Base-by-base conservation (phyloP, 1,139 yeast species). In the Blastobotrys aristatus region DNA sequence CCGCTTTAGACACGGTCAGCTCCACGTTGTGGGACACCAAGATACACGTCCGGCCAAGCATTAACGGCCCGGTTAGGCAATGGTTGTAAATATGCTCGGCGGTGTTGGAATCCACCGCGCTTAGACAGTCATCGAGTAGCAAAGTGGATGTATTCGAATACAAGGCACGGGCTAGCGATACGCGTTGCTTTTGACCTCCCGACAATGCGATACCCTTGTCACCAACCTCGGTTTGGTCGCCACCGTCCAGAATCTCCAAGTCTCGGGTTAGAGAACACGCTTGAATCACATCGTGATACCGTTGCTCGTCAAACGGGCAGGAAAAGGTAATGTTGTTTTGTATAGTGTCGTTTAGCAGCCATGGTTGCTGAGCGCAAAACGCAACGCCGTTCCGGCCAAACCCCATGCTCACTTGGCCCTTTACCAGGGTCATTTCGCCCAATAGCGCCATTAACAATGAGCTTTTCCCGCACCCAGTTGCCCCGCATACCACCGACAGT, bases 391-490 rank as follows among this genome's bases (percentile, higher is more conserved):
- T 27, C 40, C 74, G 73, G 21, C 78, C 74, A 51, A 89, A 89
- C 1, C 97, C 97, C 46, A 22, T 5, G 20, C 18, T 13, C 10
- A 89, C 87, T 41, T 77, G 74, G 60, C 98, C 98, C 1, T 68
- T 65, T 10, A 71, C 57, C 47, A 83, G 69, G 51, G 84, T 83
- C 97, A 92, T 92, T 70, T 92, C 97, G 62, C 98, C 98, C 39
- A 92, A 73, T 47, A 92, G 72, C 3, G 96, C 98, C 73, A 90
- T 74, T 51, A 92, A 73, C 54, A 92, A 68, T 0, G 97, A 90
- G 2, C 96, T 85, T 66, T 92, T 92, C 67, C 98, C 98, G 1
- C 95, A 70, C 50, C 98, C 97, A n/a, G 97, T 92, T 10, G 96
- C 84, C 24, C 98, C 98, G 60, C 89, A 78, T 51, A 92, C 74